Conservation (phyloP, 108 stramenopile species). For the Poteriospumella lacustris region DNA sequence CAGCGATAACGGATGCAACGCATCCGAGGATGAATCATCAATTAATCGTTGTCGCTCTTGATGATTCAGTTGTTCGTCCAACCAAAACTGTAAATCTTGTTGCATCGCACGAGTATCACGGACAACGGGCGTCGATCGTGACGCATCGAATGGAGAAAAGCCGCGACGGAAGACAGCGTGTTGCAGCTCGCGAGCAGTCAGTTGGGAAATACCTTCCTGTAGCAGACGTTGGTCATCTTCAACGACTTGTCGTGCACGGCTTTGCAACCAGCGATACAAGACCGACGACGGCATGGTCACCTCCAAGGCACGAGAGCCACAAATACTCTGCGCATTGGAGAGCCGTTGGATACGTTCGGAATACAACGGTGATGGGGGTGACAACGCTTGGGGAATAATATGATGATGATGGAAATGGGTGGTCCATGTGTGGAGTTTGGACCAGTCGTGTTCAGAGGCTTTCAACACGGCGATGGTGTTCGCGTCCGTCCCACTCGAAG, state of each 20-base stretch:
- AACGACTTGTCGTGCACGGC: not conserved
- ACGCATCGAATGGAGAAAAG: not conserved
- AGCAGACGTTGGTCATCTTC: not conserved
- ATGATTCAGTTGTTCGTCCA: not conserved
- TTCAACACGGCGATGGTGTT: not conserved
- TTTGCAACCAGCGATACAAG: not conserved
- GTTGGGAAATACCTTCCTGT: not conserved
- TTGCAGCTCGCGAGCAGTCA: not conserved
- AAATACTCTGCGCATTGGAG: too few relatives aligned
- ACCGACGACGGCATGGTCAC: not conserved
- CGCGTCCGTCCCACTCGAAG: not conserved
- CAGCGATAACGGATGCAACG: too few relatives aligned
- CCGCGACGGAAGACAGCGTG: not conserved
- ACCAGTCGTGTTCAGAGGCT: not conserved
- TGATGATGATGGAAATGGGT: not conserved
- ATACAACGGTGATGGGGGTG: not conserved
- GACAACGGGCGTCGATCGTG: too few relatives aligned
- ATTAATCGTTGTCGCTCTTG: too few relatives aligned
- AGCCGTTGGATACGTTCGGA: not conserved
- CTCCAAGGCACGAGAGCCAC: not conserved
- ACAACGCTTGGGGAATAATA: not conserved
- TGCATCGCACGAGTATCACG: too few relatives aligned
- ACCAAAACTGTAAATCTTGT: not conserved
- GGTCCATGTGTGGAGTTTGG: not conserved
- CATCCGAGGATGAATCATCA: too few relatives aligned